These are phyloP conservation scores for Pseudocercospora cruenta DNA, from an alignment of 2,329 filamentous ascomycete genomes.

Conservation along the genomic window DNA sequence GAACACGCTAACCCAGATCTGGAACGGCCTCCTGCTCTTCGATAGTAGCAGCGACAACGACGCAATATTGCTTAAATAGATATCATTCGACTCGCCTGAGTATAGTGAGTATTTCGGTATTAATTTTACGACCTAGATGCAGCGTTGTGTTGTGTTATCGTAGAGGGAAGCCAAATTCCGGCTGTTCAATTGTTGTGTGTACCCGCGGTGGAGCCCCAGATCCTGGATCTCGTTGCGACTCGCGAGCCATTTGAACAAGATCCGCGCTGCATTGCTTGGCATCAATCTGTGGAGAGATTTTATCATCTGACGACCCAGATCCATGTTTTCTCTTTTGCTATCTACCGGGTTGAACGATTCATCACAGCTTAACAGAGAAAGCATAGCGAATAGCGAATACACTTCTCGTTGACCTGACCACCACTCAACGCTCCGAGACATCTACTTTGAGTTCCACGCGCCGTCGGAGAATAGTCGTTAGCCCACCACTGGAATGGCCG, in stretches of 20 bases:
- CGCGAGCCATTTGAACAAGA: background rate
- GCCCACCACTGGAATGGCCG: constrained; percentile 20
- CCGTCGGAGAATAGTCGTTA: background rate
- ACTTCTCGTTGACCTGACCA: background rate
- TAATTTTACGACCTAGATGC: too few relatives aligned
- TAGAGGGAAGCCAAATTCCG: too few relatives aligned
- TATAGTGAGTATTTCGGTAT: too few relatives aligned
- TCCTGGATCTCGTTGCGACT: background rate
- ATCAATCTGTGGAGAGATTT: background rate
- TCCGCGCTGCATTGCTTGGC: background rate
- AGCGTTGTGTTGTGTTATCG: too few relatives aligned
- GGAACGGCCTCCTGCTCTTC: too few relatives aligned
- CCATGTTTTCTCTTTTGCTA: background rate
- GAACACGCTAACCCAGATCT: too few relatives aligned
- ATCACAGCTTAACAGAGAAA: background rate
- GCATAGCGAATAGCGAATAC: background rate
- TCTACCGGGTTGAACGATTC: background rate
- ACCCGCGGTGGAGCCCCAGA: too few relatives aligned
- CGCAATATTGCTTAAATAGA: too few relatives aligned
- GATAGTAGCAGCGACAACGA: too few relatives aligned
- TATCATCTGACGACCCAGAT: background rate
- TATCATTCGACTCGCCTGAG: too few relatives aligned
- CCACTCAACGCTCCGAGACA: constrained; percentile 1
- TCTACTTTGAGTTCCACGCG: background rate
- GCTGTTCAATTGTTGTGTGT: too few relatives aligned